Evolutionary conservation across 2,329 filamentous ascomycete species (phyloP).

Genomic region (Zalaria sp.): DNA sequence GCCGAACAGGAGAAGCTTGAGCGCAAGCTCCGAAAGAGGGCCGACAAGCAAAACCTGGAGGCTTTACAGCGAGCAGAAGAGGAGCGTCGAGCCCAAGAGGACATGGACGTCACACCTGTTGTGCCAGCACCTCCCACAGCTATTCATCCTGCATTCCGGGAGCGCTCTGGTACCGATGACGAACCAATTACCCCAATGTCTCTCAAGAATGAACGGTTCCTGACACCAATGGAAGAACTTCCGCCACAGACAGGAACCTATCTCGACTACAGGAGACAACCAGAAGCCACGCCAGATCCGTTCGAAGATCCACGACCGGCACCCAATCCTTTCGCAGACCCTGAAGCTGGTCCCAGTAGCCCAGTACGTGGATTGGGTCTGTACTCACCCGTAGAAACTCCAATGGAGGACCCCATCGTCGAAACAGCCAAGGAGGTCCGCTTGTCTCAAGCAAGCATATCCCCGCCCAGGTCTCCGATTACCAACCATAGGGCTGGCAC

Average conservation of each 20-base stretch:
- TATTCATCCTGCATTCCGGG: slow-evolving; percentile 20
- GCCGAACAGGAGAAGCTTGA: slow-evolving; percentile 55
- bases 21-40: slow-evolving; percentile 48
- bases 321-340: slow-evolving; percentile 5
- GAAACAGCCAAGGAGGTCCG: slow-evolving; percentile 34
- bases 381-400: slow-evolving; percentile 23
- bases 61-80: slow-evolving; percentile 35
- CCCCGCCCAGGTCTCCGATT: slow-evolving; percentile 29
- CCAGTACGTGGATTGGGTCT: slow-evolving; percentile 2
- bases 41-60: slow-evolving; percentile 33
- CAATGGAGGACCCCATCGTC: slow-evolving; percentile 32
- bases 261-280: slow-evolving; percentile 7
- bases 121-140: slow-evolving; percentile 12
- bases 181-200: slow-evolving; percentile 1
- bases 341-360: slow-evolving; percentile 7
- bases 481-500: slow-evolving; percentile 31
- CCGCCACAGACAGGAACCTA: slow-evolving; percentile 14
- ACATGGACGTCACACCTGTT: background rate
- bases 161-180: slow-evolving; percentile 3
- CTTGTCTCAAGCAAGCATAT: slow-evolving; percentile 24
- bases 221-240: background rate
- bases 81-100: slow-evolving; percentile 19
- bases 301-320: slow-evolving; percentile 12
- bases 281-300: slow-evolving; percentile 11
- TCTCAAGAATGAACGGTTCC: slow-evolving; percentile 2